Evolutionary conservation across 176 grass and related monocot genomes (phyloP).

Genomic region (Carex myosuroides): DNA sequence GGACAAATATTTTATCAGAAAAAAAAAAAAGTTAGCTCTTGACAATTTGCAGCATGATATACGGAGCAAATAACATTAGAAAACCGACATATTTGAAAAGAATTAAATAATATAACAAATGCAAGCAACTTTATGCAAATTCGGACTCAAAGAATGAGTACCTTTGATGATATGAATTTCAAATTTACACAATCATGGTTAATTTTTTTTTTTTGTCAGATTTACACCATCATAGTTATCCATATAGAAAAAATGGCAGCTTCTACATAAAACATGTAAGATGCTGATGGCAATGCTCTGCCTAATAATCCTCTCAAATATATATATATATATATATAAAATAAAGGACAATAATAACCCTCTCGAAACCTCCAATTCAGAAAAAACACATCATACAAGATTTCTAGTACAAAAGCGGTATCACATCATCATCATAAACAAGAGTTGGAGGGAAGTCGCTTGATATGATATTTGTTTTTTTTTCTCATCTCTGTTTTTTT

Average conservation of each 20-base stretch:
- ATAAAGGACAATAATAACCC: neutral
- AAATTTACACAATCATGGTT: too few relatives aligned
- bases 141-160: too few relatives aligned
- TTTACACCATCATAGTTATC: neutral
- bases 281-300: slow-evolving; percentile 19
- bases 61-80: neutral
- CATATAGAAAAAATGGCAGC: slow-evolving; percentile 12
- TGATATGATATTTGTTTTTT: neutral
- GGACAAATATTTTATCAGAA: neutral
- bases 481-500: neutral
- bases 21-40: neutral
- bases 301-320: neutral
- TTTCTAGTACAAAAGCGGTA: slow-evolving; percentile 7
- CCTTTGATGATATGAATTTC: too few relatives aligned
- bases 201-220: too few relatives aligned
- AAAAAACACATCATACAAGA: neutral
- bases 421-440: slow-evolving; percentile 21
- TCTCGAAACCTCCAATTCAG: neutral
- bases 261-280: slow-evolving; percentile 5
- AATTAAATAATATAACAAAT: neutral
- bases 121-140: too few relatives aligned
- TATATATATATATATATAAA: neutral
- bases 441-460: slow-evolving; percentile 15
- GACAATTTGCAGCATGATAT: neutral
- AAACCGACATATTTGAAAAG: neutral